These are phyloP conservation scores for Dianthus caryophyllus DNA, from an alignment of 148 eudicot genomes.

Conservation along the genomic window DNA sequence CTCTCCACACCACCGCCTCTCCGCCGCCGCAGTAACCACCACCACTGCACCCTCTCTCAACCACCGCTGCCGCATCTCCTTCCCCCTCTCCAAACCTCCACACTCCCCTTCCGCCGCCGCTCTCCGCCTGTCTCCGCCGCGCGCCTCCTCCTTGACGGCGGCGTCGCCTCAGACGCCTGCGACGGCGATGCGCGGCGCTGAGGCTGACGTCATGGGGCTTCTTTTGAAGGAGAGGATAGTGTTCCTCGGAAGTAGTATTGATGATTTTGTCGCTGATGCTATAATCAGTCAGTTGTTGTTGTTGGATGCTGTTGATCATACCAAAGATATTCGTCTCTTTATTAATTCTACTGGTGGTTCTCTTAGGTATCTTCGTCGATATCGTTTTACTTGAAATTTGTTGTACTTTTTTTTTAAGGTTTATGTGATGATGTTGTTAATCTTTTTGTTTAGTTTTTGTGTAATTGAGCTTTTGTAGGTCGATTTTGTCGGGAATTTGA, in stretches of 20 bases:
- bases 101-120: constrained; percentile 17
- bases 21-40: neutral
- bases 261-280: constrained; percentile 79
- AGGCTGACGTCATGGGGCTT: constrained; percentile 71
- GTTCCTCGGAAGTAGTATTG: constrained; percentile 56
- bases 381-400: neutral
- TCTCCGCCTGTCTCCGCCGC: constrained; percentile 12
- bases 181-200: constrained; percentile 64
- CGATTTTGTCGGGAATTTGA: too few relatives aligned
- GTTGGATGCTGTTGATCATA: constrained; percentile 78
- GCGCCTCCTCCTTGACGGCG: constrained; percentile 15
- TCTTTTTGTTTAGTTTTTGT: too few relatives aligned
- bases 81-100: constrained; percentile 19
- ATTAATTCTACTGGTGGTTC: constrained; percentile 83
- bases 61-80: neutral
- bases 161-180: constrained; percentile 49
- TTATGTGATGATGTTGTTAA: too few relatives aligned
- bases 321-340: constrained; percentile 69
- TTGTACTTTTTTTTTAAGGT: neutral
- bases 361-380: constrained; percentile 38
- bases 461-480: too few relatives aligned
- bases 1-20: neutral
- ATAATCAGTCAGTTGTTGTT: constrained; percentile 68
- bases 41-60: constrained; percentile 18
- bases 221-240: constrained; percentile 74